Evolutionary conservation across 176 grass and related monocot species (phyloP), one percentile per base, ranked within the genome.

Genomic region (barley (Hordeum vulgare)): DNA sequence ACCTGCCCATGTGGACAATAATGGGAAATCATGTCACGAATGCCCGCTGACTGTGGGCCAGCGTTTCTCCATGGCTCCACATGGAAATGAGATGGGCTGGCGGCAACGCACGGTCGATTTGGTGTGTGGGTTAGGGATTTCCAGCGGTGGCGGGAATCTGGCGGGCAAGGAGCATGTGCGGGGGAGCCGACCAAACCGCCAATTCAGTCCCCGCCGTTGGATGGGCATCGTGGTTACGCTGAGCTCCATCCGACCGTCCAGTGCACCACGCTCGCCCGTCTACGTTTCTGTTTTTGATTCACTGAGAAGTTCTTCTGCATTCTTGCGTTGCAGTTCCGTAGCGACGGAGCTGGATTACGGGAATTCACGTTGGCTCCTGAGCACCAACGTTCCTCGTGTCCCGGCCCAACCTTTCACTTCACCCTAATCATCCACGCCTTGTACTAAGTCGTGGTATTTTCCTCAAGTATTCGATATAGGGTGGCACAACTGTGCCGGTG

Each of bases 151-250:
- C 83, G 67, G 75, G 86, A 80, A 77, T 88, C 65, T 29, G 53
- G 62, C 21, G 41, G 27, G 53, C 39, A 4, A 56, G 35, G 8
- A 10, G 31, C 83, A 49, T 33, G 67, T 89, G 86, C 83, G 12
- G n/a, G 34, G 4, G 87, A 80, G 80, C 18, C 53, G 80, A 86
- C 61, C 80, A 72, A 84, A 86, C 90, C 90, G 90, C 71, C 90
- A 54, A 77, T 84, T 1, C 6, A 2, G 40, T 11, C 5, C 0
- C 44, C 34, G 39, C 71, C 87, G 90, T 89, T n/a, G 17, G 90
- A 92, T 92, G 21, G 9, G 56, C 71, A 86, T 80, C 63, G 33
- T 5, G 56, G 56, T 2, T 47, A 17, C 13, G 63, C 54, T 72
- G 14, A 65, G 14, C 62, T n/a, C 21, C 34, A 79, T 75, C 68